A percentile compares a stretch with the other conserved stretches of the same genome.
These are phyloP conservation scores for Pleurotus ostreatus DNA, from an alignment of 768 basidiomycete genomes.

Conservation along the genomic window DNA sequence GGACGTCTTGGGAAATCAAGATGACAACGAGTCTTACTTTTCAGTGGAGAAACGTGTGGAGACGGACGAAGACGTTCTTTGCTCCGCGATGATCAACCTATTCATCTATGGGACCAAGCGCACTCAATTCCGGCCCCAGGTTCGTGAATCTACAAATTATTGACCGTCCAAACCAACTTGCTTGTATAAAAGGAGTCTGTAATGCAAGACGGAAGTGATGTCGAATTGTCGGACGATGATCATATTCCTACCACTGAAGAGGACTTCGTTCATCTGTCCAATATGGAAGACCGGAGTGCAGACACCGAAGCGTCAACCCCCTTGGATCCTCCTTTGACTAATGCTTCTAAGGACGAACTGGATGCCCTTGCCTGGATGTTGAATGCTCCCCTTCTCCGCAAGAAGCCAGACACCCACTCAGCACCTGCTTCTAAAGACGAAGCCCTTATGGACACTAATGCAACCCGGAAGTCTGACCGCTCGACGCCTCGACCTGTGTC, in stretches of 20 bases:
- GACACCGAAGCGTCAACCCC: not conserved
- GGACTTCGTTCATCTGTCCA: conserved; percentile 1
- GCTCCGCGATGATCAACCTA: conserved; percentile 37
- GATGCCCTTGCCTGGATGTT: not conserved
- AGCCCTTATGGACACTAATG: too few relatives aligned
- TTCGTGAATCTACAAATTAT: not conserved
- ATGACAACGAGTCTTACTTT: conserved; percentile 11
- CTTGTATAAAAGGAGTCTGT: not conserved
- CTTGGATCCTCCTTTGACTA: not conserved
- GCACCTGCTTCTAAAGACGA: too few relatives aligned
- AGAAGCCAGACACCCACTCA: too few relatives aligned
- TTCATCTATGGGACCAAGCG: conserved; percentile 38
- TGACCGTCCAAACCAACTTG: not conserved
- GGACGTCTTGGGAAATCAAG: conserved; percentile 17
- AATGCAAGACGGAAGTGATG: not conserved
- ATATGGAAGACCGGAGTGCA: not conserved
- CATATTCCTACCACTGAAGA: not conserved
- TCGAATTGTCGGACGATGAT: not conserved
- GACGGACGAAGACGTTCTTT: conserved; percentile 31
- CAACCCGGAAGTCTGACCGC: too few relatives aligned
- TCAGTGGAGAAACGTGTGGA: conserved; percentile 15
- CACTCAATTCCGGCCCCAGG: conserved; percentile 13
- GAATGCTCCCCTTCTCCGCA: too few relatives aligned
- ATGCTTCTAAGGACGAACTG: not conserved
- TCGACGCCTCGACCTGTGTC: too few relatives aligned